Percentiles rank a stretch among this genome's conserved stretches.
phyloP scores from a whole-genome alignment of 345 rosid genomes.

The Balakata baccata region DNA sequence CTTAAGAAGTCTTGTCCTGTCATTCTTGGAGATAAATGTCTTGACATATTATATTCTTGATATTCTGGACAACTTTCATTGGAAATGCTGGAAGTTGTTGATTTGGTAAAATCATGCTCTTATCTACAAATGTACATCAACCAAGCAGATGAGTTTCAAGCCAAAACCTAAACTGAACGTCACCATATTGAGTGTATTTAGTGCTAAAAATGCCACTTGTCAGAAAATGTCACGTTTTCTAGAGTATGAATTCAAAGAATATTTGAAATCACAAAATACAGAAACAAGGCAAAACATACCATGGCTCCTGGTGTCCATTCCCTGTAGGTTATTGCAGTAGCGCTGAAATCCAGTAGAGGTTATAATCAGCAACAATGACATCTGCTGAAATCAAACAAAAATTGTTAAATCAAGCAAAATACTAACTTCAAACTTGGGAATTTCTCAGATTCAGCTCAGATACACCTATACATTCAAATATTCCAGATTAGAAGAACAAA shows the following conservation, averaged over 20 bases:
- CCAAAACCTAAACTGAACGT: slow-evolving; percentile 5
- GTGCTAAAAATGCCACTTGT: background rate
- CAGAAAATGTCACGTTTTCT: background rate
- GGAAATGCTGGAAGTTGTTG: no score
- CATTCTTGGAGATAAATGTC: background rate
- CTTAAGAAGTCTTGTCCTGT: background rate
- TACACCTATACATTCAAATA: no score
- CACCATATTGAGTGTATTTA: background rate
- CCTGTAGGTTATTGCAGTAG: slow-evolving; percentile 78
- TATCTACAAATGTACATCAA: background rate
- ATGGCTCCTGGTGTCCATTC: slow-evolving; percentile 99
- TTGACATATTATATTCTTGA: background rate
- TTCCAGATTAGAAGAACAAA: no score
- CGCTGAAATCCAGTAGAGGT: slow-evolving; percentile 52
- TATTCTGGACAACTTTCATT: no score
- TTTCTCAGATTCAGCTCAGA: no score
- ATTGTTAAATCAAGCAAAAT: no score
- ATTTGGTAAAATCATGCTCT: background rate
- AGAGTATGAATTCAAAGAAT: background rate
- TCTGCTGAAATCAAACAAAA: no score
- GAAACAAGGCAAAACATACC: slow-evolving; percentile 46
- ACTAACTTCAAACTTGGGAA: no score
- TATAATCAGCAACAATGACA: slow-evolving; percentile 35
- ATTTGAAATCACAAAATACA: slow-evolving; percentile 10
- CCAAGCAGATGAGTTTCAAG: background rate